Conservation (phyloP, 2,329 filamentous ascomycete species). For the Plenodomus lindquistii region DNA sequence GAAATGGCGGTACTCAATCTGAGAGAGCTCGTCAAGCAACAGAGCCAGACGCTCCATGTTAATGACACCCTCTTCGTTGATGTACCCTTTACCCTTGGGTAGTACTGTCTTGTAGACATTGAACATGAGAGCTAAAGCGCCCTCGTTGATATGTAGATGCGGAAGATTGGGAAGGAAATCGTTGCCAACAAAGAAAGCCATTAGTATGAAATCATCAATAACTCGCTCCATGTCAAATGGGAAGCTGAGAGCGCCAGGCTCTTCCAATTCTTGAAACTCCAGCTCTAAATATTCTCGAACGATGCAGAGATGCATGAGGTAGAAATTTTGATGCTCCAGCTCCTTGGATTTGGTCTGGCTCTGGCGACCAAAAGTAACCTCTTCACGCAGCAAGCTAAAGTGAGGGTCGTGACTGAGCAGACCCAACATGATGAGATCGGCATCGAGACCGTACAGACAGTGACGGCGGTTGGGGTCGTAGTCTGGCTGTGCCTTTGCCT, state of each 20-base stretch:
- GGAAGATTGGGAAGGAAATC: conserved; percentile 98
- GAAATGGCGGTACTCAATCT: conserved; percentile 91
- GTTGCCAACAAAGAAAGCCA: conserved; percentile 99
- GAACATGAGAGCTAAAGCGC: conserved; percentile 96
- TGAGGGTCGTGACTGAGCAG: conserved; percentile 97
- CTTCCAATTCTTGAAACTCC: conserved; percentile 91
- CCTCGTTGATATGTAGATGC: conserved; percentile 97
- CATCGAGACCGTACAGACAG: conserved; percentile 95
- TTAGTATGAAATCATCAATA: conserved; percentile 98
- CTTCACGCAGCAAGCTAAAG: conserved; percentile 94
- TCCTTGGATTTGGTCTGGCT: conserved; percentile 91
- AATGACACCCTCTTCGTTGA: conserved; percentile 93
- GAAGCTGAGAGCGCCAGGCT: conserved; percentile 71
- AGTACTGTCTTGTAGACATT: conserved; percentile 90
- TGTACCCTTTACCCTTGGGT: conserved; percentile 86
- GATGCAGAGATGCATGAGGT: conserved; percentile 94
- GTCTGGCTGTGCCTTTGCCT: conserved; percentile 90
- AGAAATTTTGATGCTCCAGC: conserved; percentile 98
- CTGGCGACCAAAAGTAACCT: conserved; percentile 93
- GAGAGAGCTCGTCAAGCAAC: conserved; percentile 80
- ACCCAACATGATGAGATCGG: conserved; percentile 97
- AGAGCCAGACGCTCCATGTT: conserved; percentile 78
- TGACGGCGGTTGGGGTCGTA: conserved; percentile 95
- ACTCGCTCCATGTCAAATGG: conserved; percentile 91
- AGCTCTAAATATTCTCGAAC: conserved; percentile 95